Conservation (phyloP, 2,329 filamentous ascomycete species). For the Apiospora hydei region DNA sequence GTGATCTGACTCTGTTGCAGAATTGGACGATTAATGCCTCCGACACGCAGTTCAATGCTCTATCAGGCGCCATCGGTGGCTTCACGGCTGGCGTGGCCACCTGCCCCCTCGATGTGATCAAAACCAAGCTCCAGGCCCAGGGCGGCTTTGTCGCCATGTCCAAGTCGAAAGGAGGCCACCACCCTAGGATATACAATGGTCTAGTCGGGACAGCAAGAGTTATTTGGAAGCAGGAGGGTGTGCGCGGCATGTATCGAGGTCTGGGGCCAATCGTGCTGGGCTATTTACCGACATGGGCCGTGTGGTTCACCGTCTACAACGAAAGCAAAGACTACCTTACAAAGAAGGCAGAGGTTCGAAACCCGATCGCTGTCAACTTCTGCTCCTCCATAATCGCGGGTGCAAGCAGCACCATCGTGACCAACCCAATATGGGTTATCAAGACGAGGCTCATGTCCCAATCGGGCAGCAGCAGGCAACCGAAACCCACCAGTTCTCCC, state of each 20-base stretch:
- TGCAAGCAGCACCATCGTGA: slow-evolving; percentile 89
- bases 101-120: slow-evolving; percentile 97
- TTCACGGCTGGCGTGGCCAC: slow-evolving; percentile 94
- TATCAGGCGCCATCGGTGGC: slow-evolving; percentile 87
- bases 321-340: slow-evolving; percentile 76
- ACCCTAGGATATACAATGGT: slow-evolving; percentile 77
- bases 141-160: slow-evolving; percentile 74
- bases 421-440: slow-evolving; percentile 99
- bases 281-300: slow-evolving; percentile 96
- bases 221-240: slow-evolving; percentile 88
- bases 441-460: slow-evolving; percentile 99
- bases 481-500: slow-evolving; percentile 66
- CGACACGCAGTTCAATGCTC: slow-evolving; percentile 76
- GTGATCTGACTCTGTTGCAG: slow-evolving; percentile 54
- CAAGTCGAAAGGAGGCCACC: slow-evolving; percentile 51
- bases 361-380: slow-evolving; percentile 79
- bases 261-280: slow-evolving; percentile 93
- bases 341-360: slow-evolving; percentile 54
- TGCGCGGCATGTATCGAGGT: slow-evolving; percentile 91
- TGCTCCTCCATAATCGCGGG: slow-evolving; percentile 92
- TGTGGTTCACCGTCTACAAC: slow-evolving; percentile 97
- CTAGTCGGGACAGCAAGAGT: slow-evolving; percentile 84
- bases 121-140: slow-evolving; percentile 96
- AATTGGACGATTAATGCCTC: slow-evolving; percentile 64
- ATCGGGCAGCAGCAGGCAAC: slow-evolving; percentile 58